Base-by-base conservation (phyloP, 208 protist species). In the Giardia duodenalis region DNA sequence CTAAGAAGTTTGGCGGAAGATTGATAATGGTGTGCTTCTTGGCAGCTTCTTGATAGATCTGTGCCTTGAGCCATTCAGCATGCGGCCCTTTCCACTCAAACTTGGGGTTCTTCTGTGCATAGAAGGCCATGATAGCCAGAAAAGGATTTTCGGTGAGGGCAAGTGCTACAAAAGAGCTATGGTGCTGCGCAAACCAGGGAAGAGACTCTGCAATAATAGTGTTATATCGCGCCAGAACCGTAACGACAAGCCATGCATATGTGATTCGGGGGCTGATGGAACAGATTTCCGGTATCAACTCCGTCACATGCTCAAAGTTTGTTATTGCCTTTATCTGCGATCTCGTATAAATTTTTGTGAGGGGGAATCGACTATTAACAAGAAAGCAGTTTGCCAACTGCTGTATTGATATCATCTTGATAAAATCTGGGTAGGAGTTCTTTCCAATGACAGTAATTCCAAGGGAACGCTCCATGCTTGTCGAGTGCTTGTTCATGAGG, bases 201-300 rank as follows among this genome's bases (percentile, higher is more conserved):
- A 89, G 4, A 3, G 86, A n/a, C 86, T 89, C 22, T 4, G 4
- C 22, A 4, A 89, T 45, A 3, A 46, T 3, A 19, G 4, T 46
- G 4, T 10, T 46, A 44, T 89, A 89, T 42, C 86, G 4, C 22
- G 86, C 22, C 22, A 89, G 4, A 42, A 89, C 44, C 19, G 4
- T 89, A 4, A 89, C 22, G 19, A 46, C 22, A 4, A 89, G 86
- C 86, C 86, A 89, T 42, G 86, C 86, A 44, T 46, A 89, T 45
- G 4, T 10, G 86, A 89, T 10, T 42, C 42, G 42, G 44, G 86
- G 42, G 22, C 22, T 46, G 42, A 89, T 89, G 3, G 86, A 46
- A 42, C 86, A 89, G 86, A 89, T 89, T 45, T 89, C 86, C 19
- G 86, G 86, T 4, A 89, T 89, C 4, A 89, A 45, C 42, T 89